A percentile compares a stretch with the other conserved stretches of the same genome.
These are phyloP conservation scores for Chlamydomonas asymmetrica DNA, from an alignment of 139 green algal species.

Conservation along the genomic window DNA sequence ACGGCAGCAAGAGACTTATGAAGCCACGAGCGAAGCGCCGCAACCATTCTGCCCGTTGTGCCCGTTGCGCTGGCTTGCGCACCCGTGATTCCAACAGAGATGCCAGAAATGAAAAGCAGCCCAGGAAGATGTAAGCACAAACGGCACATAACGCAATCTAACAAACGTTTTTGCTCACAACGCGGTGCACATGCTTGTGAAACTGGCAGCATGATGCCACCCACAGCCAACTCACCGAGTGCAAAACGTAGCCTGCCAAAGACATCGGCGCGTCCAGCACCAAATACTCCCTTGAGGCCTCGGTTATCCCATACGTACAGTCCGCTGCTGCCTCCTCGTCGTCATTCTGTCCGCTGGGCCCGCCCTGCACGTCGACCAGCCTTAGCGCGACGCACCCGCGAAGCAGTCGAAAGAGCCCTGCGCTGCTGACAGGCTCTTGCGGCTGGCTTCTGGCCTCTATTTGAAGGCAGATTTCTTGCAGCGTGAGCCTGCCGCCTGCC, in stretches of 20 bases:
- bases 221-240: neutral
- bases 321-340: neutral
- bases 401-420: conserved; percentile 28
- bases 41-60: too few relatives aligned
- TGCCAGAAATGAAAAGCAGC: too few relatives aligned
- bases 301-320: neutral
- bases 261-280: too few relatives aligned
- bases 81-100: too few relatives aligned
- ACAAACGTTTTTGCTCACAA: too few relatives aligned
- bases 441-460: neutral
- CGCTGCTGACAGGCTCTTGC: neutral
- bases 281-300: too few relatives aligned
- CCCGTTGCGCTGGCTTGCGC: too few relatives aligned
- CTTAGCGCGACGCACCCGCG: conserved; percentile 17
- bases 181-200: neutral
- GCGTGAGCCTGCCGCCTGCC: neutral
- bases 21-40: too few relatives aligned
- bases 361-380: conserved; percentile 6
- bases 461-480: neutral
- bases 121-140: too few relatives aligned
- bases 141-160: too few relatives aligned
- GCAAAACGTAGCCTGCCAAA: too few relatives aligned
- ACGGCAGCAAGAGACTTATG: neutral
- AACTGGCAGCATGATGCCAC: neutral
- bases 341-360: neutral